phyloP scores from a whole-genome alignment of 805 yeast genomes.

The Brettanomyces sp. region DNA sequence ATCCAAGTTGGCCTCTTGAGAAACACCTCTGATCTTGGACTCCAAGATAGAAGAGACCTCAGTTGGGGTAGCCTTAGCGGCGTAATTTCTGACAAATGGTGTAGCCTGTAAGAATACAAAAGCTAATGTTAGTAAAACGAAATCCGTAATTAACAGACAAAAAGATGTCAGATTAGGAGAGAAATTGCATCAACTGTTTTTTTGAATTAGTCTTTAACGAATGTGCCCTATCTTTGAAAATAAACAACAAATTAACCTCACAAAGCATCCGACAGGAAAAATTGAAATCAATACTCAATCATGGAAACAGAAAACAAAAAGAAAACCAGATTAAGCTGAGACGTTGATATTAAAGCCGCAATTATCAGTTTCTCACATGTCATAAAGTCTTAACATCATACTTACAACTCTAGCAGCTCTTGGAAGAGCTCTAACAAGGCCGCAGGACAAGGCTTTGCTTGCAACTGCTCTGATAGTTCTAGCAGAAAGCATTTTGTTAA shows the following conservation, averaged over 20 bases:
- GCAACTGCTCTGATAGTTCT: slow-evolving; percentile 84
- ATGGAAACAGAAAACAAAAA: too few species aligned
- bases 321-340: too few species aligned
- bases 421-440: slow-evolving; percentile 36
- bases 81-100: slow-evolving; percentile 74
- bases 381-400: slow-evolving; percentile 9
- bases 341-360: neutral
- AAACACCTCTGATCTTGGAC: slow-evolving; percentile 98
- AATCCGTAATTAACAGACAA: too few species aligned
- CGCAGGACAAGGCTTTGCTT: slow-evolving; percentile 59
- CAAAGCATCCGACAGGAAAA: too few species aligned
- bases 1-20: slow-evolving; percentile 93
- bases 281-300: too few species aligned
- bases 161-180: too few species aligned
- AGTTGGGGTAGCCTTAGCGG: slow-evolving; percentile 98
- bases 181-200: too few species aligned
- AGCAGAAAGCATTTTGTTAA: slow-evolving; percentile 60
- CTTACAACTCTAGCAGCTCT: slow-evolving; percentile 30
- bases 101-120: slow-evolving; percentile 42
- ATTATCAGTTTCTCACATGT: neutral
- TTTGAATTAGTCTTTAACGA: too few species aligned
- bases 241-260: too few species aligned
- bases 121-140: neutral
- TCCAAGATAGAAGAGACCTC: slow-evolving; percentile 98
- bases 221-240: too few species aligned